phyloP scores from a whole-genome alignment of 495 filamentous ascomycete species.

The Aspergillus steynii region DNA sequence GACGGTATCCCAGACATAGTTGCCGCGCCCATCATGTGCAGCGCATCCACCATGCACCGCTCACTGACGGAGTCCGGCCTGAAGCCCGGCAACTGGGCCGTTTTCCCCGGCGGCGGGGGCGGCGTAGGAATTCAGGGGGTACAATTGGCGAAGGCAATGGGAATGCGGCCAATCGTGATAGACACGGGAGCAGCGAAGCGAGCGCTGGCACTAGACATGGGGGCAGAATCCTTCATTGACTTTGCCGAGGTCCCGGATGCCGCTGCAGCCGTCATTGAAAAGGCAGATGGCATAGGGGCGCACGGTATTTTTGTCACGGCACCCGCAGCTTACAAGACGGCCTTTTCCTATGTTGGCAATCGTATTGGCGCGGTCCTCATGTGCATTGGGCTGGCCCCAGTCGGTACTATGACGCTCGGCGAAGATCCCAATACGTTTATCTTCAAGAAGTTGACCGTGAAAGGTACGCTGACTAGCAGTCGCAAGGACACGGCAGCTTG shows the following conservation, averaged over 20 bases:
- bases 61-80: constrained; percentile 56
- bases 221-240: constrained; percentile 54
- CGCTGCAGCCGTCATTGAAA: constrained; percentile 37
- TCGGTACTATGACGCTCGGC: constrained; percentile 34
- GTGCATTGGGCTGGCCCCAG: constrained; percentile 43
- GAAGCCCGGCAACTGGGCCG: constrained; percentile 59
- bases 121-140: constrained; percentile 64
- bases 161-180: constrained; percentile 53
- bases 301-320: constrained; percentile 55
- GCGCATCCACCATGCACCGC: constrained; percentile 56
- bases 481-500: constrained; percentile 44
- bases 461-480: constrained; percentile 49
- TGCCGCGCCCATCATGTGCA: constrained; percentile 64
- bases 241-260: constrained; percentile 41
- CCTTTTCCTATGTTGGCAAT: constrained; percentile 36
- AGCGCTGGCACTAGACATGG: constrained; percentile 42
- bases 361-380: constrained; percentile 47
- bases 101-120: constrained; percentile 54
- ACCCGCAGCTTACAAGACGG: constrained; percentile 44
- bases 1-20: constrained; percentile 56
- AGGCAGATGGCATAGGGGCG: constrained; percentile 46
- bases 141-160: constrained; percentile 60
- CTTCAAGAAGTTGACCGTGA: constrained; percentile 46
- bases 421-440: constrained; percentile 43
- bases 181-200: constrained; percentile 46